phyloP scores from a whole-genome alignment of 176 grass and related monocot species.

The Areca catechu region DNA sequence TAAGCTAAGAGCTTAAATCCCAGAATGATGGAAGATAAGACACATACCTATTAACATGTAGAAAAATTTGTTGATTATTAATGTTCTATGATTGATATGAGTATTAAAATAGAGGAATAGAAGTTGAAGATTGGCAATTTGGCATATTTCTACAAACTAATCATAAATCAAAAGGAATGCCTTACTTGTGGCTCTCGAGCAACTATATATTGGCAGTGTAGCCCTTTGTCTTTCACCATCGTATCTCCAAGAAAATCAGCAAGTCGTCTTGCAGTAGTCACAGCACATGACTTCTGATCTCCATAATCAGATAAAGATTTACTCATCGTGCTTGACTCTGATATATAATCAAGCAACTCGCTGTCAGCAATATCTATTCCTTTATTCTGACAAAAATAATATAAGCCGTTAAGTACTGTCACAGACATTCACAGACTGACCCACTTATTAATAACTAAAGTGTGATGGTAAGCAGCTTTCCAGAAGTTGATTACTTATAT shows the following conservation, averaged over 20 bases:
- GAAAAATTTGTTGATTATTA: too few species aligned
- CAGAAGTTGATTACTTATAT: constrained; percentile 39
- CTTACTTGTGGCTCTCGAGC: constrained; percentile 84
- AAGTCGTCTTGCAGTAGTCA: constrained; percentile 87
- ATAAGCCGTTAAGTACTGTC: constrained; percentile 11
- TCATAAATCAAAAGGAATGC: not conserved
- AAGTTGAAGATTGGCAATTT: not conserved
- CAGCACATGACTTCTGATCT: constrained; percentile 88
- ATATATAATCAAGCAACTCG: constrained; percentile 94
- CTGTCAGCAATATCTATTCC: constrained; percentile 89
- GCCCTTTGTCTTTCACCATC: constrained; percentile 97
- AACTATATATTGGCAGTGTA: constrained; percentile 93
- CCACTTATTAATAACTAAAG: not conserved
- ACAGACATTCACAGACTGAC: constrained; percentile 16
- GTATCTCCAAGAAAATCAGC: constrained; percentile 83
- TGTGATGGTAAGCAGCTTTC: not conserved
- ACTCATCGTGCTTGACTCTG: constrained; percentile 97
- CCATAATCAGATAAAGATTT: constrained; percentile 95
- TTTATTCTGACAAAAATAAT: constrained; percentile 61
- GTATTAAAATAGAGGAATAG: not conserved
- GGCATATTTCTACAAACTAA: not conserved
- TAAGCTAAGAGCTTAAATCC: too few species aligned
- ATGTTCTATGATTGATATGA: too few species aligned
- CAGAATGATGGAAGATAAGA: too few species aligned
- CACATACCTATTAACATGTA: too few species aligned